Percentiles rank a stretch among this genome's conserved stretches.
These are phyloP conservation scores for Aspergillus vadensis DNA, from an alignment of 2,329 filamentous ascomycete genomes.

Conservation along the genomic window DNA sequence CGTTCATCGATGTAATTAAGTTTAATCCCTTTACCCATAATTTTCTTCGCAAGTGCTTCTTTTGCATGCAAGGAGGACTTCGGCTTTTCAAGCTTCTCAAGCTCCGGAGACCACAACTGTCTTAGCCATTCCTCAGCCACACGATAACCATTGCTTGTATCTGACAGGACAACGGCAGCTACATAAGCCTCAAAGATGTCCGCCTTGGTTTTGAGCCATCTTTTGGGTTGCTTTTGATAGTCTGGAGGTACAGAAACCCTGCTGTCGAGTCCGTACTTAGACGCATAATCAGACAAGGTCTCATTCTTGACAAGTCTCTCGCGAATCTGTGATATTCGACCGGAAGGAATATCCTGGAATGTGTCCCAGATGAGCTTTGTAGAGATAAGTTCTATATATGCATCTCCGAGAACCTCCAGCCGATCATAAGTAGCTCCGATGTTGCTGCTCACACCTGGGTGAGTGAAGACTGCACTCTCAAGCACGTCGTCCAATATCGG, in stretches of 20 bases:
- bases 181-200: constrained; percentile 93
- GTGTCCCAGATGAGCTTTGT: constrained; percentile 73
- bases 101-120: constrained; percentile 68
- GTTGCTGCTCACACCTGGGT: constrained; percentile 53
- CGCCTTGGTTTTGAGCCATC: constrained; percentile 72
- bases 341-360: constrained; percentile 66
- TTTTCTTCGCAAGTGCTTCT: constrained; percentile 52
- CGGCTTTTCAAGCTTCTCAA: constrained; percentile 46
- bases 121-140: constrained; percentile 71
- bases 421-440: constrained; percentile 66
- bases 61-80: constrained; percentile 51
- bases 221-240: constrained; percentile 49
- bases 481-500: constrained; percentile 61
- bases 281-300: constrained; percentile 70
- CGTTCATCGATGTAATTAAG: constrained; percentile 60
- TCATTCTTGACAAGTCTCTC: constrained; percentile 80
- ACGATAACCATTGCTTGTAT: constrained; percentile 63
- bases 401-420: constrained; percentile 87
- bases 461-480: constrained; percentile 67
- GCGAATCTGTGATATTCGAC: constrained; percentile 72
- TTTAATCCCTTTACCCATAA: constrained; percentile 60
- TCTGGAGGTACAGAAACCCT: constrained; percentile 60
- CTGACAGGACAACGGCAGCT: constrained; percentile 72
- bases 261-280: constrained; percentile 69
- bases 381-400: constrained; percentile 77